phyloP scores from a whole-genome alignment of 441 rosid species.

The Mallotus repandus region DNA sequence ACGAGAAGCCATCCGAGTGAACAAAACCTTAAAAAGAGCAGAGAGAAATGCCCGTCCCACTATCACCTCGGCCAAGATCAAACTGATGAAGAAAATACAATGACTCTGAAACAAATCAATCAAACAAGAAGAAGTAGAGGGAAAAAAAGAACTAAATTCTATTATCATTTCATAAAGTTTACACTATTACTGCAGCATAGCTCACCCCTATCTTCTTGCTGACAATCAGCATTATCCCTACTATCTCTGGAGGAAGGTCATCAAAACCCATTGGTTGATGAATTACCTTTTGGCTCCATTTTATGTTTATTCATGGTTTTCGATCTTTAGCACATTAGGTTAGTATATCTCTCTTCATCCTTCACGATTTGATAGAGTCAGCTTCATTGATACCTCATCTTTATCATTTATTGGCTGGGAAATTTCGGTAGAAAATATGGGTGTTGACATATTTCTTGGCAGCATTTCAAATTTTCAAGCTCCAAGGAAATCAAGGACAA shows the following conservation, averaged over 20 bases:
- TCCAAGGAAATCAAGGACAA: too few species aligned
- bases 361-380: background rate
- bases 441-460: conserved; percentile 67
- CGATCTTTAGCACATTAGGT: conserved; percentile 66
- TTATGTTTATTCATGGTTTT: conserved; percentile 81
- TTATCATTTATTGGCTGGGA: conserved; percentile 41
- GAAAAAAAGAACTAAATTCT: too few species aligned
- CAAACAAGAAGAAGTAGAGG: too few species aligned
- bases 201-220: conserved; percentile 93
- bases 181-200: conserved; percentile 52
- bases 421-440: conserved; percentile 58
- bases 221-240: conserved; percentile 93
- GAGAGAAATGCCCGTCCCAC: too few species aligned
- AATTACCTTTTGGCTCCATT: conserved; percentile 72
- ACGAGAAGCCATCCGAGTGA: background rate
- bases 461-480: too few species aligned
- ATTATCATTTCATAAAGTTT: background rate
- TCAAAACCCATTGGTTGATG: conserved; percentile 63
- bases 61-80: too few species aligned
- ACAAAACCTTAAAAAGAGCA: too few species aligned
- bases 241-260: conserved; percentile 84
- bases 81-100: too few species aligned
- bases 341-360: conserved; percentile 25
- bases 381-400: background rate
- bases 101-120: too few species aligned